Percentiles rank a stretch among this genome's conserved stretches.
Evolutionary conservation across 495 filamentous ascomycete species (phyloP).

Genomic region (Neurospora intermedia): DNA sequence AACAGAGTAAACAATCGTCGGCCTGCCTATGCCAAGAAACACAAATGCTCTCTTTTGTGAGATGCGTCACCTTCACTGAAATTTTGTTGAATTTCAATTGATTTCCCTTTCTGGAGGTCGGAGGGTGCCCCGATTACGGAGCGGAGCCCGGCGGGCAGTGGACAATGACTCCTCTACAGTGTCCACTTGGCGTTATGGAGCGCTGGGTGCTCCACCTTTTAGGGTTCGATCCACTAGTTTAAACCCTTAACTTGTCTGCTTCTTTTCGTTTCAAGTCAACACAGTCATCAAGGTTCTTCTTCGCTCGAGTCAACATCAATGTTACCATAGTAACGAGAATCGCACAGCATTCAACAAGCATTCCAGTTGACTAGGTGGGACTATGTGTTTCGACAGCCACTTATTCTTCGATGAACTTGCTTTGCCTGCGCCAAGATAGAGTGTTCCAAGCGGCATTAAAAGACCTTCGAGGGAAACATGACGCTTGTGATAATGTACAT

Average conservation of each 20-base stretch:
- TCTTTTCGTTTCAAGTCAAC: neutral
- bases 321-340: neutral
- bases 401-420: neutral
- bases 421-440: neutral
- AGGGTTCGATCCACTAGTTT: neutral
- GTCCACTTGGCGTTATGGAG: neutral
- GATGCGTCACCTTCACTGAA: neutral
- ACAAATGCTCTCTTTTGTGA: neutral
- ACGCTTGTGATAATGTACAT: neutral
- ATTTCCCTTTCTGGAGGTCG: neutral
- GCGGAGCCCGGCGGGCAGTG: neutral
- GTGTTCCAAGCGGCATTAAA: neutral
- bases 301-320: neutral
- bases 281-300: neutral
- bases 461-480: neutral
- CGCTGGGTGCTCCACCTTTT: neutral
- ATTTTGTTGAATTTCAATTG: neutral
- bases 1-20: neutral
- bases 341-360: no score
- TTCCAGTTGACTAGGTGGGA: neutral
- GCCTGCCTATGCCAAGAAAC: neutral
- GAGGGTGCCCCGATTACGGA: neutral
- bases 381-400: neutral
- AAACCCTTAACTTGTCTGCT: neutral
- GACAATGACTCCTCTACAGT: neutral